phyloP scores from a whole-genome alignment of 108 stramenopile species.

The Cyclotella kingstonii region DNA sequence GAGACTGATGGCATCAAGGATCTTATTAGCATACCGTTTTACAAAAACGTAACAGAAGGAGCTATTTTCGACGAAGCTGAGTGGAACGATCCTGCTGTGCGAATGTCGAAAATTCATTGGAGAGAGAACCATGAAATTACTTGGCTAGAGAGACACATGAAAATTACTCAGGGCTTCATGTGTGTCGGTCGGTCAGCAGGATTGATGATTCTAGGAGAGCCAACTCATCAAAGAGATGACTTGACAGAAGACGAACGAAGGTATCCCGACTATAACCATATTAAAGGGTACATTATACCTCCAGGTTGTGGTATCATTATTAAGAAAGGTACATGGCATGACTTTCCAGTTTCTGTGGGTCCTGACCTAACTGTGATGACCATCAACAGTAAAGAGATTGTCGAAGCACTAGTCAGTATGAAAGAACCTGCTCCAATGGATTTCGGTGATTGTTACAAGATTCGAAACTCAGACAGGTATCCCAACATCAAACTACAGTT shows the following conservation, averaged over 20 bases:
- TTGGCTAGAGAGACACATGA: conserved; percentile 23
- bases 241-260: conserved; percentile 18
- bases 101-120: conserved; percentile 21
- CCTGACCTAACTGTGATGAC: conserved; percentile 17
- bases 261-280: conserved; percentile 2
- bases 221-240: conserved; percentile 21
- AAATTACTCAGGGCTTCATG: conserved; percentile 25
- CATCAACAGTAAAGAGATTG: conserved; percentile 24
- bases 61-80: conserved; percentile 10
- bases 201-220: conserved; percentile 19
- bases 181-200: conserved; percentile 10
- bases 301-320: conserved; percentile 26
- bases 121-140: conserved; percentile 1
- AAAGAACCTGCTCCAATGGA: conserved; percentile 28
- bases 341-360: conserved; percentile 25
- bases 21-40: conserved; percentile 18
- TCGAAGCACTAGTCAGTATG: conserved; percentile 26
- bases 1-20: background rate
- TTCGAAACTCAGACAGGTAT: conserved; percentile 7
- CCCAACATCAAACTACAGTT: background rate
- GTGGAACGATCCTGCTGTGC: conserved; percentile 24
- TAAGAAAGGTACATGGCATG: conserved; percentile 32
- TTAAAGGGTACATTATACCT: conserved; percentile 26
- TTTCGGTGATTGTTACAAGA: conserved; percentile 31
- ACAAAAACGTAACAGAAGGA: conserved; percentile 19